Evolutionary conservation across 805 yeast species (phyloP), one percentile per base, ranked within the genome.

Genomic region (Saccharomyces kudriavzevii): DNA sequence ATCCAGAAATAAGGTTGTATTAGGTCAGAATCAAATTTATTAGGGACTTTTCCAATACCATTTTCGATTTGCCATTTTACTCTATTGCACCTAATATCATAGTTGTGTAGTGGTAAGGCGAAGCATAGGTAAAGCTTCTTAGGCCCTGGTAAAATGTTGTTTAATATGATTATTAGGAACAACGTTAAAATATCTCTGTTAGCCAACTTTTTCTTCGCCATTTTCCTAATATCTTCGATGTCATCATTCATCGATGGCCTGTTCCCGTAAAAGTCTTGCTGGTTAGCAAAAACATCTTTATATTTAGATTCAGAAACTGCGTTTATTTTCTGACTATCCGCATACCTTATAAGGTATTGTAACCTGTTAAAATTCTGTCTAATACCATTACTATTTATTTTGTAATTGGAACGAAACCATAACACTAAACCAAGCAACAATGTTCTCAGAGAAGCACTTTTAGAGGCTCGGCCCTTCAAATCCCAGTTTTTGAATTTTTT

Each of bases 1-100:
- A 65, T 54, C 69, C 69, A 65, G 49, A 63, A 62, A 55, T 55
- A 51, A 5, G 69, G 69, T n/a, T 56, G 51, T 9, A 64, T 47
- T 14, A 63, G 49, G 49, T 65, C 69, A 3, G 65, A 51, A 55
- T 65, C 69, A 56, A 54, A 63, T 45, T 45, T 52, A 45, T 65
- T 63, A 8, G 61, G 64, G 2, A 62, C 60, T 31, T 48, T 35
- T 10, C 57, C 54, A n/a, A 47, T 20, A 5, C 49, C 52, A 11
- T 51, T 40, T 17, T 45, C 45, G 8, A 50, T 48, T n/a, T 50
- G 54, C 17, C 35, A 31, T 26, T 51, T 51, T 2, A 47, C 52
- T 26, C 50, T 48, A 10, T 22, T 46, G 20, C 50, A 48, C 6
- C 50, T 17, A 11, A 48, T 26, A 26, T 51, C 56, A 51, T 52